Base-by-base conservation (phyloP, 495 filamentous ascomycete species). In the Cetradonia linearis region DNA sequence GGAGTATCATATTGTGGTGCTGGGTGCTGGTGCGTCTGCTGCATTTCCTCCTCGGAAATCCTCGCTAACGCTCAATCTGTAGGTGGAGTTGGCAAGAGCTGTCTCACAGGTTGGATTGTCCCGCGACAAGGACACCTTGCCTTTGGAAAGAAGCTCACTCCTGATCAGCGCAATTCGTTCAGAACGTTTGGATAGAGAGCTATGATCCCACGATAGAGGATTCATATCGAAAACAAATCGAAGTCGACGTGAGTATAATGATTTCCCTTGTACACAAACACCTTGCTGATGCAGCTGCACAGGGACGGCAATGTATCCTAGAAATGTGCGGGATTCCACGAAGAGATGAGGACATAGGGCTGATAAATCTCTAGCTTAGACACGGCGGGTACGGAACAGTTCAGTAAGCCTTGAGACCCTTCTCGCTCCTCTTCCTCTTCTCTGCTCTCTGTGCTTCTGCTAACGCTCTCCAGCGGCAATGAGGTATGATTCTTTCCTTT, bases 181-280 rank as follows among this genome's bases (percentile, higher is more conserved):
- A 97, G 71, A 95, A 96, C 78, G 88, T 96, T 49, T 98, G 94
- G 90, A 96, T 98, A 70, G 93, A 98, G 74, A 91, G 87, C 71
- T 98, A 98, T 74, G 93, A 98, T 72, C 93, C 93, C 5, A 98
- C 93, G 10, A 97, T 98, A 68, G 93, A 98, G 74, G 91, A 98
- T 74, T 95, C 93, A 47, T 98, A 97, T 72, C 79, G 91, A 52
- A 96, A 95, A 68, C 88, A 92, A 65, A 86, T 95, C 44, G 84
- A 92, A 65, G 90, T 98, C 61, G 93, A 97, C 81, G 92, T 97
- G 74, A 72, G 81, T 82, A 38, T 31, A 49, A 58, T 64, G 58
- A 56, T 63, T 34, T 48, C 50, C 28, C 36, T 49, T 55, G 11
- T 42, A 59, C 33, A 62, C 28, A 40, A 31, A 27, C 13, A 16